These are phyloP conservation scores for Clonostachys rhizophaga DNA, from an alignment of 2,329 filamentous ascomycete genomes.

Conservation along the genomic window DNA sequence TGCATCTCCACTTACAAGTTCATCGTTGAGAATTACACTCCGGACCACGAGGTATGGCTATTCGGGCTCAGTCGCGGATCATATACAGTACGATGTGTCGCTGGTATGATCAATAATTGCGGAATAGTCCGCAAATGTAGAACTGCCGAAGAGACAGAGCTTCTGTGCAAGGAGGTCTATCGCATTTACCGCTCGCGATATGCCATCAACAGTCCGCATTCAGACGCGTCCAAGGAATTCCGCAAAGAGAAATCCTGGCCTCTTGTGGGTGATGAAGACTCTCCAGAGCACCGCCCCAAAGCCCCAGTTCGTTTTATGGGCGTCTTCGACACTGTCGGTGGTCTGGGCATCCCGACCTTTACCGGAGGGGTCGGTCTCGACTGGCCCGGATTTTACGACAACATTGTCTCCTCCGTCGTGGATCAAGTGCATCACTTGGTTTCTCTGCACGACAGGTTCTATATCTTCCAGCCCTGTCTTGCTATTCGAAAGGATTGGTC, in stretches of 20 bases:
- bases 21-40: slow-evolving; percentile 11
- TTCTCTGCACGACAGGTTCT: slow-evolving; percentile 11
- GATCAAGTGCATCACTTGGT: slow-evolving; percentile 13
- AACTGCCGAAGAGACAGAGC: neutral
- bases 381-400: slow-evolving; percentile 15
- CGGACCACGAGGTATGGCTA: slow-evolving; percentile 13
- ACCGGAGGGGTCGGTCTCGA: slow-evolving; percentile 10
- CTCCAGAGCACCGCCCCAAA: slow-evolving; percentile 3
- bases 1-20: slow-evolving; percentile 7
- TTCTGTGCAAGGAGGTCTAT: slow-evolving; percentile 11
- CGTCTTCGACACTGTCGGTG: slow-evolving; percentile 14
- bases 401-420: slow-evolving; percentile 14
- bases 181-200: slow-evolving; percentile 11
- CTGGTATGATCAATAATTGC: slow-evolving; percentile 20
- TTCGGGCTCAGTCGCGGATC: slow-evolving; percentile 18
- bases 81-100: slow-evolving; percentile 13
- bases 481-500: slow-evolving; percentile 2
- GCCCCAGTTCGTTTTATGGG: slow-evolving; percentile 13
- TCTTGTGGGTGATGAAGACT: neutral
- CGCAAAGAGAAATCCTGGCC: slow-evolving; percentile 1
- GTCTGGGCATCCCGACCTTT: slow-evolving; percentile 10
- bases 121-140: slow-evolving; percentile 11
- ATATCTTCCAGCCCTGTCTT: slow-evolving; percentile 10
- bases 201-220: slow-evolving; percentile 7
- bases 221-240: slow-evolving; percentile 7